These are phyloP conservation scores for Porcisia deanei DNA, from an alignment of 208 protist genomes.

Conservation along the genomic window DNA sequence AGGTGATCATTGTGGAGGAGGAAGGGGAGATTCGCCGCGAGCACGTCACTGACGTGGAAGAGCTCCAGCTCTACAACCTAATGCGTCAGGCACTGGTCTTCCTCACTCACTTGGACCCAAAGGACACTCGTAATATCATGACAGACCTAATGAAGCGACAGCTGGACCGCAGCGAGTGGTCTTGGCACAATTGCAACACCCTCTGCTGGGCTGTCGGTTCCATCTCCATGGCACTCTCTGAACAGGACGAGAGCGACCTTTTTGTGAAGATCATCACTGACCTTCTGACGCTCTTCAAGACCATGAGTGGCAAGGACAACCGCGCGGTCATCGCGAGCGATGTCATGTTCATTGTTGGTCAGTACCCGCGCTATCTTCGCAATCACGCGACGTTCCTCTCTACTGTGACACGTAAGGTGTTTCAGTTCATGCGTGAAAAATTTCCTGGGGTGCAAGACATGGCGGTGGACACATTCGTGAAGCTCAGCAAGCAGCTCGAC, in stretches of 20 bases:
- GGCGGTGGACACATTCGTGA: slow-evolving; percentile 99
- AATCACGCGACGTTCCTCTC: slow-evolving; percentile 98
- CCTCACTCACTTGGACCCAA: slow-evolving; percentile 96
- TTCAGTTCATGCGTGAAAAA: slow-evolving; percentile 99
- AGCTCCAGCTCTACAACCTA: slow-evolving; percentile 97
- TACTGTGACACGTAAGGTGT: slow-evolving; percentile 98
- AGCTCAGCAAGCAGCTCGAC: slow-evolving; percentile 96
- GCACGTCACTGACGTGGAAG: slow-evolving; percentile 96
- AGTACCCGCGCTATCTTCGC: slow-evolving; percentile 98
- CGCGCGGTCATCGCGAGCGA: slow-evolving; percentile 99
- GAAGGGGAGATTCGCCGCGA: slow-evolving; percentile 98
- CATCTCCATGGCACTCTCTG: slow-evolving; percentile 95
- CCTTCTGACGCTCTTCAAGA: slow-evolving; percentile 97
- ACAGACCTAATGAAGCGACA: slow-evolving; percentile 72
- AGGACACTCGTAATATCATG: slow-evolving; percentile 98
- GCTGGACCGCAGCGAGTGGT: slow-evolving; percentile 94
- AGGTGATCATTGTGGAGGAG: slow-evolving; percentile 99
- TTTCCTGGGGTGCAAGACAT: slow-evolving; percentile 99
- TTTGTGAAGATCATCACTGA: slow-evolving; percentile 98
- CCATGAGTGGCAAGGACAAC: slow-evolving; percentile 96
- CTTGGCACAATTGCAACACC: slow-evolving; percentile 97
- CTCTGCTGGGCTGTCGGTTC: slow-evolving; percentile 99
- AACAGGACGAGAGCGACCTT: slow-evolving; percentile 97
- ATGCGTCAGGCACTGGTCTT: slow-evolving; percentile 98
- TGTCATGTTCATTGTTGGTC: slow-evolving; percentile 99